phyloP scores from a whole-genome alignment of 2,329 filamentous ascomycete species.

The Trichoderma sp. region DNA sequence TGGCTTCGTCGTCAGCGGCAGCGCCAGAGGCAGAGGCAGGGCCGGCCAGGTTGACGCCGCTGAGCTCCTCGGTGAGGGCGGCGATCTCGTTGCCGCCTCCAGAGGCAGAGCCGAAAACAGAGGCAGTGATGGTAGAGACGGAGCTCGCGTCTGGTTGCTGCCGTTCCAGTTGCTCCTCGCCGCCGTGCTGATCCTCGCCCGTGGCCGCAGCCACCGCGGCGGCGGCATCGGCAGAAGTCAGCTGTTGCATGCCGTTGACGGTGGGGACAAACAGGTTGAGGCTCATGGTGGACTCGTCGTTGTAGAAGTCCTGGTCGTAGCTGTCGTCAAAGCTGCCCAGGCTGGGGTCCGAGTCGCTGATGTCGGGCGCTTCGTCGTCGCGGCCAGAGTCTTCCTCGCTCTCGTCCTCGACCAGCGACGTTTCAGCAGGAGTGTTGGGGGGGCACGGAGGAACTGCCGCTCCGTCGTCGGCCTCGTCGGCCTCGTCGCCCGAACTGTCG shows the following conservation, averaged over 20 bases:
- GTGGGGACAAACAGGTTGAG: constrained; percentile 2
- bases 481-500: constrained; percentile 16
- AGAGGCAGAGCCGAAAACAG: background rate
- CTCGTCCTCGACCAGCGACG: background rate
- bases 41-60: constrained; percentile 25
- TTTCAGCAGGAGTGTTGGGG: constrained; percentile 5
- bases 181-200: constrained; percentile 37
- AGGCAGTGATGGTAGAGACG: too few relatives aligned
- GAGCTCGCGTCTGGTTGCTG: too few relatives aligned
- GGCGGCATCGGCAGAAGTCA: background rate
- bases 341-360: background rate
- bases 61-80: background rate
- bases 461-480: background rate
- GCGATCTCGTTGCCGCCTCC: constrained; percentile 22
- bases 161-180: too few relatives aligned
- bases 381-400: background rate
- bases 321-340: constrained; percentile 14
- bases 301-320: constrained; percentile 6
- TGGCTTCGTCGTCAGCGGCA: background rate
- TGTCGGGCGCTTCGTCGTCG: background rate
- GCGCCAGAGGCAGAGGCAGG: background rate
- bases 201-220: constrained; percentile 2
- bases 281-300: constrained; percentile 20
- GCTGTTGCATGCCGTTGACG: background rate
- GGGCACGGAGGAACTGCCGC: background rate